Base-by-base conservation (phyloP, 2,329 filamentous ascomycete genomes). In the Talaromyces sp. region DNA sequence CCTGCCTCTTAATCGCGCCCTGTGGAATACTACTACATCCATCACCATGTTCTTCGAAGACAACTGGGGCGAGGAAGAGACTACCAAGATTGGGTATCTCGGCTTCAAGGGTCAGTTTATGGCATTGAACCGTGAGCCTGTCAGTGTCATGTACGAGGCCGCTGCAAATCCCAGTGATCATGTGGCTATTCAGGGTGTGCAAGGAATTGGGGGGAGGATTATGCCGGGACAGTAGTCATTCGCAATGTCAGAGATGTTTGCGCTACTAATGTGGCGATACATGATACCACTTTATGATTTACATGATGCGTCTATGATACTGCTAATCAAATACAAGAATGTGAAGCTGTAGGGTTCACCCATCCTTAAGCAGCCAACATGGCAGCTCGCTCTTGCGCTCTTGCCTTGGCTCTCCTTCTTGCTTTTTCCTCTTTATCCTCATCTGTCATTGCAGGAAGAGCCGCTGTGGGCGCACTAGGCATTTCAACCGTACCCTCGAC, bases 41-140 rank as follows among this genome's bases (percentile, higher is more conserved):
- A 78, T 99, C 61, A 85, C 87, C 13, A 79, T 99, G 52, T 97
- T 97, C 78, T 89, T 97, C 66, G 87, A 89, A 66, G 90, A 97
- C 71, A 99, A 97, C 70, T 96, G 93, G 74, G 90, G 85, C 0
- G 89, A 91, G 13, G 89, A 92, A 69, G 89, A 95, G 57, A 85
- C 88, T 57, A 93, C 89, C 45, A 81, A 85, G 51, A 72, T 97
- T 1, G 86, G 81, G 61, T 99, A 97, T 75, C 63, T 97, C 58
- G 94, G 89, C 1, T 97, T 99, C 78, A 92, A 90, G 75, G 94
- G 94, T 22, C 90, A 96, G 75, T 97, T 91, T 81, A 94, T 94
- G 83, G 85, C 86, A 70, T 75, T 96, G 68, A 94, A 88, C 48
- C 81, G 88, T 57, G 90, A 93, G 70, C 91, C 94, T 1, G 79